Conservation (phyloP, 2,329 filamentous ascomycete species). For the Arthrobotrys megalospora region DNA sequence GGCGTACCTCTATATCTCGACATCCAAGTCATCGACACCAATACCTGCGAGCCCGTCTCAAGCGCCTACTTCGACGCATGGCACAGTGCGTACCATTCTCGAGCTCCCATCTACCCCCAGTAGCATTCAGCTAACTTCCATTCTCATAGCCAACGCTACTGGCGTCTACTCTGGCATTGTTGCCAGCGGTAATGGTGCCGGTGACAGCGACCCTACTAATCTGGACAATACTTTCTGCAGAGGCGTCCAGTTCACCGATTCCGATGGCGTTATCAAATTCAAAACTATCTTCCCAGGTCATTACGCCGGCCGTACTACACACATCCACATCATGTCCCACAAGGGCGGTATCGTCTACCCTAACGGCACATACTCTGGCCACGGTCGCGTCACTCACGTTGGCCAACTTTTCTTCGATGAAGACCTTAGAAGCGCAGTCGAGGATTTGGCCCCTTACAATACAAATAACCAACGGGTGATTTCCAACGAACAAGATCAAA, state of each 20-base stretch:
- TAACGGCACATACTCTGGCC: conserved; percentile 71
- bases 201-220: conserved; percentile 63
- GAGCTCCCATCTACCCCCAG: background rate
- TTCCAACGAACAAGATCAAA: conserved; percentile 71
- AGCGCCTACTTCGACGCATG: conserved; percentile 72
- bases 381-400: conserved; percentile 73
- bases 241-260: conserved; percentile 68
- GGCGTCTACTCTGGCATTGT: conserved; percentile 71
- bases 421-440: conserved; percentile 72
- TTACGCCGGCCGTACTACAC: conserved; percentile 69
- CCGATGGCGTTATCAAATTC: conserved; percentile 69
- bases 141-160: conserved; percentile 67
- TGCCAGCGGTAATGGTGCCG: conserved; percentile 68
- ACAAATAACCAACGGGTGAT: conserved; percentile 70
- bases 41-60: conserved; percentile 72
- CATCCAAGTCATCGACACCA: conserved; percentile 72
- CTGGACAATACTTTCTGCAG: conserved; percentile 68
- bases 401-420: conserved; percentile 78
- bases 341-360: conserved; percentile 66
- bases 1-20: conserved; percentile 72
- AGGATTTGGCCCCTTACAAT: conserved; percentile 70
- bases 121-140: conserved; percentile 37
- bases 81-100: conserved; percentile 67
- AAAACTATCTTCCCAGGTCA: conserved; percentile 70
- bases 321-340: conserved; percentile 72